A percentile compares a stretch with the other conserved stretches of the same genome.
phyloP scores from a whole-genome alignment of 2,329 filamentous ascomycete genomes.

The Apiospora kogelbergensis region DNA sequence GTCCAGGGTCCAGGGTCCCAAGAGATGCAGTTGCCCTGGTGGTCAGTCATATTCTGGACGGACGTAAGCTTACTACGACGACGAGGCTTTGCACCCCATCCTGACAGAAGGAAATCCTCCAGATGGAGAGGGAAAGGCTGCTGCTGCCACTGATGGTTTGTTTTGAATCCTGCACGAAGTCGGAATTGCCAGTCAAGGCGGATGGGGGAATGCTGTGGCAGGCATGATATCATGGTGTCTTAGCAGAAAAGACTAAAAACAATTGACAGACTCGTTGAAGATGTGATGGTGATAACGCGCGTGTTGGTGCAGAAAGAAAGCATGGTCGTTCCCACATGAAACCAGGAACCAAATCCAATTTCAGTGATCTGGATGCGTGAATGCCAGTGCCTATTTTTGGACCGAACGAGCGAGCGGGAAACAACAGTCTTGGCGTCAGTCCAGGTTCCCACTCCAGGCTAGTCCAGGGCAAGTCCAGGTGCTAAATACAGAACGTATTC shows the following conservation, averaged over 20 bases:
- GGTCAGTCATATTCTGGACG: not conserved
- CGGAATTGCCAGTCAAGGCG: not conserved
- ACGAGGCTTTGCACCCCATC: not conserved
- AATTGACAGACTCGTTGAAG: not conserved
- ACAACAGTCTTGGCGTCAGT: not conserved
- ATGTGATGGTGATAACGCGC: not conserved
- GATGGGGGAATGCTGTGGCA: not conserved
- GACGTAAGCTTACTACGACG: constrained; percentile 2
- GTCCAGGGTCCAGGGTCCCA: not conserved
- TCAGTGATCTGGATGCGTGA: not conserved
- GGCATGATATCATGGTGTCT: not conserved
- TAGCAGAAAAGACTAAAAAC: not conserved
- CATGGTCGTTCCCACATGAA: not conserved
- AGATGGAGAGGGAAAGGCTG: not conserved
- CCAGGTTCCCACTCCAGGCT: not conserved
- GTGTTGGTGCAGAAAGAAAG: not conserved
- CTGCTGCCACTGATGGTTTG: not conserved
- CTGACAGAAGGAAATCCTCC: not conserved
- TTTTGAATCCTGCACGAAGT: not conserved
- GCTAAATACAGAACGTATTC: not conserved
- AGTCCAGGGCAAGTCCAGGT: not conserved
- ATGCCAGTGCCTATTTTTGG: not conserved
- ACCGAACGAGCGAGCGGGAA: not conserved
- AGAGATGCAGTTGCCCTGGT: not conserved
- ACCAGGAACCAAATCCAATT: not conserved